phyloP scores from a whole-genome alignment of 345 rosid species.

The Melaleuca quinquenervia region DNA sequence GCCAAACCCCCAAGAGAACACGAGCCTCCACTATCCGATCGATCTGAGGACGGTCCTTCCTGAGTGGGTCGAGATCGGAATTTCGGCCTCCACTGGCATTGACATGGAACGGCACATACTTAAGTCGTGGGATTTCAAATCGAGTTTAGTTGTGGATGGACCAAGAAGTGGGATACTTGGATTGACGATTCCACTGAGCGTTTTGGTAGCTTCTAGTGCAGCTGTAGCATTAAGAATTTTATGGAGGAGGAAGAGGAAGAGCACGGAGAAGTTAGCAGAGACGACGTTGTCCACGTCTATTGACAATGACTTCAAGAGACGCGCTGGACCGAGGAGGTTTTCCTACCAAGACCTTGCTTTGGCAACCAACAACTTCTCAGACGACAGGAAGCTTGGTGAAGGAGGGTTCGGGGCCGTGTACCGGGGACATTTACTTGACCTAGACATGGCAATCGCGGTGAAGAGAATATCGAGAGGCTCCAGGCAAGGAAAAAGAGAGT shows the following conservation, averaged over 20 bases:
- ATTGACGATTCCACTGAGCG: slow-evolving; percentile 6
- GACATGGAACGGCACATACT: slow-evolving; percentile 11
- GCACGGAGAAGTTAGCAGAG: slow-evolving; percentile 1
- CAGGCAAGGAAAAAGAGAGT: slow-evolving; percentile 12
- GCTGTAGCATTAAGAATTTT: background rate
- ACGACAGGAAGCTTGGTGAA: slow-evolving; percentile 9
- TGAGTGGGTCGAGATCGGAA: slow-evolving; percentile 12
- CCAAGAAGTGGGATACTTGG: background rate
- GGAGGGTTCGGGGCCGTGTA: slow-evolving; percentile 19
- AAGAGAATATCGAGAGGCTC: slow-evolving; percentile 9
- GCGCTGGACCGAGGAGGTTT: slow-evolving; percentile 9
- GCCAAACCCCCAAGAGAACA: slow-evolving; percentile 13
- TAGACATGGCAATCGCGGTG: slow-evolving; percentile 4
- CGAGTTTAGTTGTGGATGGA: slow-evolving; percentile 14
- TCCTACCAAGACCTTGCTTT: slow-evolving; percentile 1
- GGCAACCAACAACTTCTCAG: slow-evolving; percentile 7
- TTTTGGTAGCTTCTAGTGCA: background rate
- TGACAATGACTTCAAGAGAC: slow-evolving; percentile 28
- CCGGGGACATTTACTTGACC: slow-evolving; percentile 4
- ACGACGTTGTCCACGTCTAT: slow-evolving; percentile 12
- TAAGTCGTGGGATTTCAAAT: slow-evolving; percentile 30
- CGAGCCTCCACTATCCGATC: slow-evolving; percentile 23
- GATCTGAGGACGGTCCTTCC: slow-evolving; percentile 19
- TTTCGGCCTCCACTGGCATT: slow-evolving; percentile 25
- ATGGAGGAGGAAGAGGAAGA: background rate